Percentiles rank a stretch among this genome's conserved stretches.
These are phyloP conservation scores for Pontederia crassipes DNA, from an alignment of 176 grass and related monocot species.

Conservation along the genomic window DNA sequence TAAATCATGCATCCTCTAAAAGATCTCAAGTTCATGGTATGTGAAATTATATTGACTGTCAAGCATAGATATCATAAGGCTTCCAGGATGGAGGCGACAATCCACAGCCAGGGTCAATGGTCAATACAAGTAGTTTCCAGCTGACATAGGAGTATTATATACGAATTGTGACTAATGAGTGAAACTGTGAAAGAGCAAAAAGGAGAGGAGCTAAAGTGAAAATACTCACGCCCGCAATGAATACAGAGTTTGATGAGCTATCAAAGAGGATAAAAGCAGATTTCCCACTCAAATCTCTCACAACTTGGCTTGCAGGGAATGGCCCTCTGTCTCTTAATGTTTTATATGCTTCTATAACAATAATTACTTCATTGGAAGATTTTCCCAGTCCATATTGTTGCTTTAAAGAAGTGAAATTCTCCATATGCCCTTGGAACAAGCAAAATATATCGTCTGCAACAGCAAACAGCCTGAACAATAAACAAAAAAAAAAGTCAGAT, in stretches of 20 bases:
- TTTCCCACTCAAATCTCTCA: slow-evolving; percentile 80
- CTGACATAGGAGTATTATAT: too few relatives aligned
- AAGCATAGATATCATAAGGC: too few relatives aligned
- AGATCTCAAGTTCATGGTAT: too few relatives aligned
- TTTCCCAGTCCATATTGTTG: slow-evolving; percentile 84
- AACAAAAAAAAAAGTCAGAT: slow-evolving; percentile 2
- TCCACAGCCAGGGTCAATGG: too few relatives aligned
- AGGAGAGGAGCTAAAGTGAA: neutral
- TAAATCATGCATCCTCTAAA: too few relatives aligned
- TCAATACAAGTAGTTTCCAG: too few relatives aligned
- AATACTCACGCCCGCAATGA: slow-evolving; percentile 68
- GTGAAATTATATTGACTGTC: too few relatives aligned
- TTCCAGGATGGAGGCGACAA: too few relatives aligned
- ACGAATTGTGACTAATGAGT: neutral
- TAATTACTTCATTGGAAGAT: slow-evolving; percentile 69
- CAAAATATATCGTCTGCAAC: slow-evolving; percentile 82
- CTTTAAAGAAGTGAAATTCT: slow-evolving; percentile 78
- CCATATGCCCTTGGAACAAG: slow-evolving; percentile 71
- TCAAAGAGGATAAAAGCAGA: slow-evolving; percentile 78
- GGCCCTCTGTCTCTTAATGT: slow-evolving; percentile 86
- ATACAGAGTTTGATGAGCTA: slow-evolving; percentile 58
- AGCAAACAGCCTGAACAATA: slow-evolving; percentile 54
- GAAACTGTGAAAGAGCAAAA: neutral
- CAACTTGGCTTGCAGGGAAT: slow-evolving; percentile 70
- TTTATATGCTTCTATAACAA: slow-evolving; percentile 83